Evolutionary conservation across 306 rosid genomes (phyloP).

Genomic region (Bauhinia variegata): DNA sequence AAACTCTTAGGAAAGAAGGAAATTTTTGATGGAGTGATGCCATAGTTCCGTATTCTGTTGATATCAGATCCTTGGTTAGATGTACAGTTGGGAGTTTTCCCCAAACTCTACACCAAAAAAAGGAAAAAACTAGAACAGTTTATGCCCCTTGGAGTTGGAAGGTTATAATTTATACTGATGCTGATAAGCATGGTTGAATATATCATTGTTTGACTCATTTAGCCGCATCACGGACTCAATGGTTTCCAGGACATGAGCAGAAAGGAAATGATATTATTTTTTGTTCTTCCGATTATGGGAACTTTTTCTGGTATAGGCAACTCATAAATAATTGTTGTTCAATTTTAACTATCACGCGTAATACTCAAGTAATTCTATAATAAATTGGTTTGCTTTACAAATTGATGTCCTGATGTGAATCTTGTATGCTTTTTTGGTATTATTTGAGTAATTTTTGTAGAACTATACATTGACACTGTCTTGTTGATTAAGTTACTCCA

Average conservation of each 20-base stretch:
- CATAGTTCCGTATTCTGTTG: no score
- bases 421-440: conserved; percentile 26
- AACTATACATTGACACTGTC: neutral
- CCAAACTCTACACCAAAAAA: no score
- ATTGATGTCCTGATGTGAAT: conserved; percentile 7
- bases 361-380: conserved; percentile 12
- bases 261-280: conserved; percentile 17
- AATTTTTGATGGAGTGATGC: no score
- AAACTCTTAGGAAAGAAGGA: no score
- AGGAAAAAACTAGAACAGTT: no score
- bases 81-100: no score
- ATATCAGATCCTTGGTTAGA: no score
- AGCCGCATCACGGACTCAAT: neutral
- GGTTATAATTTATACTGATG: no score
- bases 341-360: neutral
- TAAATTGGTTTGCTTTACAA: conserved; percentile 5
- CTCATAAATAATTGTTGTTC: conserved; percentile 2
- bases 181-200: conserved; percentile 16
- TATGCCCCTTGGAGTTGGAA: no score
- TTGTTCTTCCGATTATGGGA: neutral
- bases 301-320: conserved; percentile 12
- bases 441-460: conserved; percentile 16
- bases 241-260: no score
- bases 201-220: neutral
- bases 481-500: neutral